These are phyloP conservation scores for Pseudozyma pruni DNA, from an alignment of 1,284 basidiomycete genomes.

Conservation along the genomic window DNA sequence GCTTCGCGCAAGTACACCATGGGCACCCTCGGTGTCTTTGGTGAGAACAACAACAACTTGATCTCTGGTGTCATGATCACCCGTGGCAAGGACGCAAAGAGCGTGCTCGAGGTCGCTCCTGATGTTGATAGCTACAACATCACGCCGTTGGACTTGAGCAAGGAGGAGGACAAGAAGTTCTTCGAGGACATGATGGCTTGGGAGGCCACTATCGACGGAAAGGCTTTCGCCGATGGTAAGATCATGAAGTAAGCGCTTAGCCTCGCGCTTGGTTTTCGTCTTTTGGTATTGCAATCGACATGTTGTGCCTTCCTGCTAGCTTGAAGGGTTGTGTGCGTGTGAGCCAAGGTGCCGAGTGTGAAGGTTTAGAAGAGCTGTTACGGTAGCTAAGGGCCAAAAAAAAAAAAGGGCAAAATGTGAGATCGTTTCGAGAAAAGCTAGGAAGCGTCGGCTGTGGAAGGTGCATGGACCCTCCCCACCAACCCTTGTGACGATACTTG, in stretches of 20 bases:
- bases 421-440: too few relatives aligned
- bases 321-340: too few relatives aligned
- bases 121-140: slow-evolving; percentile 91
- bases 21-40: slow-evolving; percentile 90
- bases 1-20: slow-evolving; percentile 74
- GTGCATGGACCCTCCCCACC: too few relatives aligned
- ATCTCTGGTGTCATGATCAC: slow-evolving; percentile 78
- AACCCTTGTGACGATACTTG: too few relatives aligned
- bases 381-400: too few relatives aligned
- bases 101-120: slow-evolving; percentile 74
- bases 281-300: slow-evolving; percentile 1
- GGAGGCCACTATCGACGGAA: slow-evolving; percentile 61
- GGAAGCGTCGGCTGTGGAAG: too few relatives aligned
- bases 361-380: too few relatives aligned
- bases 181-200: slow-evolving; percentile 67
- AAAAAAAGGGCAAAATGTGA: too few relatives aligned
- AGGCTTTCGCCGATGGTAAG: slow-evolving; percentile 64
- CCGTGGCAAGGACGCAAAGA: slow-evolving; percentile 75
- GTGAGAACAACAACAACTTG: slow-evolving; percentile 76
- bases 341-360: too few relatives aligned
- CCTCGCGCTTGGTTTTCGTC: neutral
- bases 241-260: slow-evolving; percentile 67
- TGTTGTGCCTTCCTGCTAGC: neutral
- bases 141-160: slow-evolving; percentile 71
- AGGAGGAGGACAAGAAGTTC: slow-evolving; percentile 67